Evolutionary conservation across 2,329 filamentous ascomycete genomes (phyloP), one percentile per base, ranked within the genome.

Genomic region (Alternaria gaisen): DNA sequence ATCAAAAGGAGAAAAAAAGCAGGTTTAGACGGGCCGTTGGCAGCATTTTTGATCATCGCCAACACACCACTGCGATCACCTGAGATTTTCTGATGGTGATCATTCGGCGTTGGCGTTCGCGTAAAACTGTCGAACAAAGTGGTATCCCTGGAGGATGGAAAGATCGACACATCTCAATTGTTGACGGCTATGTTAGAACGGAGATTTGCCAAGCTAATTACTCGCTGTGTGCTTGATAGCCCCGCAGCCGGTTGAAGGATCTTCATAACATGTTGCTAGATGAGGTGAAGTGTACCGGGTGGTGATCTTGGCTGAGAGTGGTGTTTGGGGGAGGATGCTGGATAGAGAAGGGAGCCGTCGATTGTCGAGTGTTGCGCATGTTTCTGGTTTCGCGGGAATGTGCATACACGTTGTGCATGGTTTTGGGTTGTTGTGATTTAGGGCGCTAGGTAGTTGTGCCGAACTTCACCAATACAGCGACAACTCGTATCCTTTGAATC

Each of bases 21-120:
- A 50, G 46, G 46, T 50, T 50, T 50, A 50, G 30, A 50, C 32
- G 46, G 46, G 30, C 46, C 46, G 46, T 50, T 50, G 46, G 34
- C 20, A 22, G 22, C 3, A 26, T 26, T 24, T 50, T 38, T n/a
- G 20, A 50, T 50, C 46, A 50, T 36, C 30, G 32, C 46, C 46
- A 50, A 50, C 32, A 38, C 46, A 50, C 34, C 30, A 36, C 32
- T 18, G 18, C 22, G 22, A 38, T 50, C 46, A 38, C 14, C 46
- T 50, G 46, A 36, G 46, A 38, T 50, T 34, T 50, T 36, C 34
- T 38, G 30, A 50, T 38, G 46, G 20, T 50, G 46, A 50, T 50
- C 46, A 26, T 50, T 50, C 46, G 46, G 22, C 32, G 32, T 16
- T 36, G 46, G 30, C 46, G 32, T 22, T 50, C 20, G 46, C 46